Base-by-base conservation (phyloP, 768 basidiomycete genomes). In the Rhodotorula graminis region DNA sequence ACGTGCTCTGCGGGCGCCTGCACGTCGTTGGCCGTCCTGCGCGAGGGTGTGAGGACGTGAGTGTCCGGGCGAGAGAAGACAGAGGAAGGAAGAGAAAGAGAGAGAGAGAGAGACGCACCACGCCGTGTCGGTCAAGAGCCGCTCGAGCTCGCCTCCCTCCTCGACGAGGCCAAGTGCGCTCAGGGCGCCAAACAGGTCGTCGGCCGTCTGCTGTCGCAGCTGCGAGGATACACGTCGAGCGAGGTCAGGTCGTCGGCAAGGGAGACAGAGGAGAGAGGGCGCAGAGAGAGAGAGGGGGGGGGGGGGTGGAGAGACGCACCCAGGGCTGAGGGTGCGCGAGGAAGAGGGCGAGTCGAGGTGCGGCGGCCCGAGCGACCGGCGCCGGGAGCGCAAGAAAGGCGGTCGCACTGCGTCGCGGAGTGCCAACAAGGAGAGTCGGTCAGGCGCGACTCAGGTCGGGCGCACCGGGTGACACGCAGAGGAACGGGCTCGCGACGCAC, bases 271-370 rank as follows among this genome's bases (percentile, higher is more conserved):
- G 4, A 21, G 12, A 21, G 29, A 42, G 31, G 19, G 19, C 0
- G 9, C 1, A 9, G 29, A 31, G 19, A 21, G 27, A 14, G 60
- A n/a, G 33, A 44, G 1, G 3, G n/a, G n/a, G n/a, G n/a, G n/a
- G n/a, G n/a, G n/a, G n/a, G n/a, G n/a, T n/a, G n/a, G n/a, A n/a
- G n/a, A n/a, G n/a, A 21, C 16, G 87, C 11, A 68, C 73, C 73
- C 73, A 74, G 23, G 93, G 92, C 81, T 89, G 92, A 64, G 85
- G 83, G 81, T 97, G 93, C 4, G 83, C 82, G 64, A 98, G 84
- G 81, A 93, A 93, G 31, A 84, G 80, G 5, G 79, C 78, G 9
- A 96, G 79, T 59, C 80, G 81, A 16, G 82, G 77, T 25, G 87
- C 81, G 73, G 80, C 80, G 29, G 71, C 76, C 83, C 85, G 31